phyloP scores from a whole-genome alignment of 1,139 yeast genomes.

The Hanseniaspora gamundiae region DNA sequence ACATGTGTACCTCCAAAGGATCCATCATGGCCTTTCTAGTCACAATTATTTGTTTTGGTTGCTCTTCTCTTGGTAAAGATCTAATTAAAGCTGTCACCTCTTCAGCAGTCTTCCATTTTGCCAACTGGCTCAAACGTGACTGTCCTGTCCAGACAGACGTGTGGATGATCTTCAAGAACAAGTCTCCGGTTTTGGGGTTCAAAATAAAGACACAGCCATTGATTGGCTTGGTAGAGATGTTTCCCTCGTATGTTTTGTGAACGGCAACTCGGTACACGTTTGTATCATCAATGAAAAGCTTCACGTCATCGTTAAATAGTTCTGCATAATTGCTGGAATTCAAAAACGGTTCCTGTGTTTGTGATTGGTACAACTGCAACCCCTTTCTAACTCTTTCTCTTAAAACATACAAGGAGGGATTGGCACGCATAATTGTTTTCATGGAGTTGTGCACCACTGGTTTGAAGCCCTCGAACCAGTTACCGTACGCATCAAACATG shows the following conservation, averaged over 20 bases:
- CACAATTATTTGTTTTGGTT: constrained; percentile 83
- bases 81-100: constrained; percentile 88
- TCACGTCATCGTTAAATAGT: constrained; percentile 70
- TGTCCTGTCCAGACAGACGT: constrained; percentile 98
- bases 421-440: constrained; percentile 89
- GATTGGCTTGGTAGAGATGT: constrained; percentile 80
- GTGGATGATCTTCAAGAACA: constrained; percentile 80
- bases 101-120: constrained; percentile 98
- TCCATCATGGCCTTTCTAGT: constrained; percentile 87
- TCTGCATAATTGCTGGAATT: constrained; percentile 87
- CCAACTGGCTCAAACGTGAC: constrained; percentile 82
- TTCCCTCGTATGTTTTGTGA: constrained; percentile 88
- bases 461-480: constrained; percentile 94
- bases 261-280: constrained; percentile 91
- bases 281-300: constrained; percentile 80
- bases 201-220: constrained; percentile 88
- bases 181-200: constrained; percentile 83
- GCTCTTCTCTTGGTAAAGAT: constrained; percentile 85
- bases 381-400: constrained; percentile 93
- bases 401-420: constrained; percentile 84
- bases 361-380: constrained; percentile 83
- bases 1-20: constrained; percentile 93
- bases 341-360: constrained; percentile 84
- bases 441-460: constrained; percentile 83
- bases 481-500: constrained; percentile 92